A percentile compares a stretch with the other conserved stretches of the same genome.
These are phyloP conservation scores for Cordyceps pruinosa DNA, from an alignment of 2,329 filamentous ascomycete genomes.

Conservation along the genomic window DNA sequence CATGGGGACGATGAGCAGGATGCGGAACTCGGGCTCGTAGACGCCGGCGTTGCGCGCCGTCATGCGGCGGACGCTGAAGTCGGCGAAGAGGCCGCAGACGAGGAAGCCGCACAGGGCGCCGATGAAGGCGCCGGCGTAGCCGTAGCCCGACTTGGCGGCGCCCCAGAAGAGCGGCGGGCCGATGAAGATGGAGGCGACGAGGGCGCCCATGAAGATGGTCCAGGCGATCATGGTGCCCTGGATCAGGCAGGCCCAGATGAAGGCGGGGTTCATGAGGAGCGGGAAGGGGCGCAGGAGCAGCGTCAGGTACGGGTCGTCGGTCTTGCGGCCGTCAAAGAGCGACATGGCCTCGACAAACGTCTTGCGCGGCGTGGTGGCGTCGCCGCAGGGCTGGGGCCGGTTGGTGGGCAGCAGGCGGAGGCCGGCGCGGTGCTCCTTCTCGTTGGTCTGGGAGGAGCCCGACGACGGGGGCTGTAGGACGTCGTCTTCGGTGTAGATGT, in stretches of 20 bases:
- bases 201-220: constrained; percentile 87
- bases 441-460: constrained; percentile 3
- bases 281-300: constrained; percentile 69
- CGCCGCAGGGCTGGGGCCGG: constrained; percentile 28
- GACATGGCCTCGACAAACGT: constrained; percentile 55
- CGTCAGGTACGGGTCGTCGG: constrained; percentile 64
- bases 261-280: constrained; percentile 75
- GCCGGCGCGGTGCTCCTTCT: constrained; percentile 14
- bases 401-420: constrained; percentile 27
- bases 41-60: constrained; percentile 70
- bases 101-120: constrained; percentile 73
- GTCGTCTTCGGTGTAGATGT: constrained; percentile 42
- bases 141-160: constrained; percentile 75
- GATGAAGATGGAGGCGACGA: constrained; percentile 75
- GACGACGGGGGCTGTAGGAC: constrained; percentile 11
- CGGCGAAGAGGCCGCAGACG: constrained; percentile 66
- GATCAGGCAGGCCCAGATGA: constrained; percentile 71
- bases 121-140: constrained; percentile 79
- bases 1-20: constrained; percentile 77
- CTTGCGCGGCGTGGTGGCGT: constrained; percentile 39
- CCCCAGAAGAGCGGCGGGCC: constrained; percentile 75
- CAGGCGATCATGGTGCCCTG: constrained; percentile 90
- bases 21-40: constrained; percentile 87
- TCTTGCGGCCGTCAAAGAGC: constrained; percentile 76
- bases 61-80: constrained; percentile 63